Evolutionary conservation across 2,329 filamentous ascomycete genomes (phyloP), one percentile per base, ranked within the genome.

Genomic region (Apiospora marii): DNA sequence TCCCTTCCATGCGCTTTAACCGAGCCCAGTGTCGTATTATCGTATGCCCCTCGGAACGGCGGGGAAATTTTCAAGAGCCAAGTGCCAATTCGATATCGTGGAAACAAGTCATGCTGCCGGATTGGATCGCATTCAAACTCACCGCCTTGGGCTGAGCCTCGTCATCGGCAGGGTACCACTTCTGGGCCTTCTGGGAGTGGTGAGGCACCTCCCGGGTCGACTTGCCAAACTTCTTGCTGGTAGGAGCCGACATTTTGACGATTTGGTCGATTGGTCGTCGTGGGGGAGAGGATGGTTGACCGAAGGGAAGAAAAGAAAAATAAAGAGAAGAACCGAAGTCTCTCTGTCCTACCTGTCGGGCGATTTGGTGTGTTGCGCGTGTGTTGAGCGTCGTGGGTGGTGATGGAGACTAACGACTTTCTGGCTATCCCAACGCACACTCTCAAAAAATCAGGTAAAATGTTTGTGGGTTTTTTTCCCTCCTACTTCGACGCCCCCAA

Each of bases 141-240:
- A 99, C 96, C 94, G 97, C 96, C 92, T 95, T 97, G 83, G 92
- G 91, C 87, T 93, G 88, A 85, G 90, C 85, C 84, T 96, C 93
- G 87, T 98, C 96, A 87, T 97, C 93, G 84, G 94, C 94, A 86
- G 95, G 94, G 90, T 99, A 99, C 94, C 96, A 99, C 90, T 98
- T 98, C 91, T 94, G 92, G 83, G 96, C 96, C 94, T 97, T 97
- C 87, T 98, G 92, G 84, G 90, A 89, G 87, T 90, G 86, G 87
- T 93, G 91, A 86, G 94, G 95, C 86, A 98, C 92, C 87, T 93
- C 91, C 89, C 96, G 92, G 89, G 94, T 93, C 88, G 94, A 94
- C 92, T 96, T 96, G 89, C 95, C 95, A 91, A 98, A 98, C 91
- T 93, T 96, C 94, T 98, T 97, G 84, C 92, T 94, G 88, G 90